Evolutionary conservation across 257 asterid species (phyloP).

Genomic region (Capsicum pubescens): DNA sequence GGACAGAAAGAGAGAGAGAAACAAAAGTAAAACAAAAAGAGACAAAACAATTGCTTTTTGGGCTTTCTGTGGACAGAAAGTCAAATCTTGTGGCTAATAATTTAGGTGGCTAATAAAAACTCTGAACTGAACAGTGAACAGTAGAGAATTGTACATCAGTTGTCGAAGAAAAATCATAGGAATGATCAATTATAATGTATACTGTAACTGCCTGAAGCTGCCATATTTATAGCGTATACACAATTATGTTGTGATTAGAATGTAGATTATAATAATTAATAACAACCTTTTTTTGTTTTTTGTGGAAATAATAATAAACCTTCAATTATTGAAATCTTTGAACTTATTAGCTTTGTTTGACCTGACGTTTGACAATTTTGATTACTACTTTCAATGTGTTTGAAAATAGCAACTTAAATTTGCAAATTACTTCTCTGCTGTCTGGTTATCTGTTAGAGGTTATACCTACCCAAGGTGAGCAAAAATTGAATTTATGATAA

Average conservation of each 20-base stretch:
- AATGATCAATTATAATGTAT: neutral
- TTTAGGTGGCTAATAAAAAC: neutral
- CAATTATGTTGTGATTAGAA: neutral
- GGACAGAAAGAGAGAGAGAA: neutral
- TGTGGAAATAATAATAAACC: neutral
- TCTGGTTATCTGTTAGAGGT: neutral
- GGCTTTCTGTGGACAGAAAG: neutral
- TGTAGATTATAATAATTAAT: neutral
- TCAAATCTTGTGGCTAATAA: slow-evolving; percentile 20
- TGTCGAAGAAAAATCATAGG: neutral
- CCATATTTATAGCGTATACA: neutral
- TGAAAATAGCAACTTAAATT: neutral
- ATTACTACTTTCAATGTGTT: neutral
- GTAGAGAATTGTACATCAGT: neutral
- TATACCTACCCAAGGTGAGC: no score
- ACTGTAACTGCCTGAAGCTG: neutral
- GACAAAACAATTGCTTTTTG: neutral
- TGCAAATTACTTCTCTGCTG: neutral
- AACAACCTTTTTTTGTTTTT: neutral
- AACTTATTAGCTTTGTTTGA: neutral
- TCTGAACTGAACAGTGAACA: neutral
- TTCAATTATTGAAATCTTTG: slow-evolving; percentile 20
- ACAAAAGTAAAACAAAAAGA: neutral
- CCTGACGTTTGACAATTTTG: neutral
- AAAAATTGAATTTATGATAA: no score